Evolutionary conservation across 306 rosid species (phyloP), one percentile per base, ranked within the genome.

Genomic region (Vigna angularis): DNA sequence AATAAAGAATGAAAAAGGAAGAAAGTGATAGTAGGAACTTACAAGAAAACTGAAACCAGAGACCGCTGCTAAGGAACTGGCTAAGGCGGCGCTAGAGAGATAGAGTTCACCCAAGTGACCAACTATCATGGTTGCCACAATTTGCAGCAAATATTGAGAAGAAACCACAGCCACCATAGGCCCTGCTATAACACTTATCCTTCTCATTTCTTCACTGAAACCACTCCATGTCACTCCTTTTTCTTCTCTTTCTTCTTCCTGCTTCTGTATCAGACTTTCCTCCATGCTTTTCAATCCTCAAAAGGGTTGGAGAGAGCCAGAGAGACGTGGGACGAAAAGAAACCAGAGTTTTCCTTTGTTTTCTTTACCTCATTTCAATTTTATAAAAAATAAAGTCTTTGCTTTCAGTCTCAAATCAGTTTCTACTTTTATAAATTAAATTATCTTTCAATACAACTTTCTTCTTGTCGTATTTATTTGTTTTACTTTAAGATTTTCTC

Each of bases 41-140:
- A 88, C 93, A 16, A 88, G 76, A 42, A 88, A 13, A 48, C 96
- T 87, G 73, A 87, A 88, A 50, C 93, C 96, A 6, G 91, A 79
- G 83, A 80, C 91, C 0, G 48, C 47, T 3, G 88, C 42, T 3
- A 90, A 75, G 34, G 95, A 90, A 53, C 77, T 65, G 66, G 91
- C 90, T 2, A 90, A 67, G 73, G 89, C 73, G 30, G 88, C 64
- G 75, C 89, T 62, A 15, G 95, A 77, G 79, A 88, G 92, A 68
- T 85, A 79, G 14, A 90, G 91, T 48, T 86, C 80, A 16, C 67
- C 66, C 1, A 59, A 8, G 34, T 91, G 93, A 57, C 93, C 97
- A 11, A 82, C 85, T 73, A 89, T 83, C 91, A 89, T 89, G 6
- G 47, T 77, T 0, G 97, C 75, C 38, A 87, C 78, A n/a, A 82